Conservation (phyloP, 2,329 filamentous ascomycete species). For the Beauveria medogensis region DNA sequence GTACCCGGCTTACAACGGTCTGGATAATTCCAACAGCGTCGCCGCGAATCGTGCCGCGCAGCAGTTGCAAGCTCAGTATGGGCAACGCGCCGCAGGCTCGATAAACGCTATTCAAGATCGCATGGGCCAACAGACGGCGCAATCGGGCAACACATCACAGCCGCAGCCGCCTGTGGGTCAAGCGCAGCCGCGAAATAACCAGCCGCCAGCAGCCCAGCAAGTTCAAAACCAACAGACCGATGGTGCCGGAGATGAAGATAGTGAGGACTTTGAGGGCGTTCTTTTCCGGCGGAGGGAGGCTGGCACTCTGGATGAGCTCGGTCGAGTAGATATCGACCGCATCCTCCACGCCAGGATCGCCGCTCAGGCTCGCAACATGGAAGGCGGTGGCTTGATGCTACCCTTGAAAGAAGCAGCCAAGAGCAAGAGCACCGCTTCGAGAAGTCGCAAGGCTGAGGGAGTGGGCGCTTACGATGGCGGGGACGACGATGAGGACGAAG, state of each 20-base stretch:
- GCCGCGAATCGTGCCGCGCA: conserved; percentile 48
- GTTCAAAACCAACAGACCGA: conserved; percentile 56
- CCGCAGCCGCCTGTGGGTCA: conserved; percentile 19
- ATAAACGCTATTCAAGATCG: conserved; percentile 53
- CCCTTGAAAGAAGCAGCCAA: conserved; percentile 52
- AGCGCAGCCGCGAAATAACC: conserved; percentile 27
- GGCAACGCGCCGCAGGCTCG: conserved; percentile 55
- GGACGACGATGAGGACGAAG: conserved; percentile 51
- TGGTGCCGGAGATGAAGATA: conserved; percentile 53
- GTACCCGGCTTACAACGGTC: conserved; percentile 26
- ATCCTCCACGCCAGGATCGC: conserved; percentile 62
- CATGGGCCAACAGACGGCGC: conserved; percentile 26
- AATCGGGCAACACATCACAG: conserved; percentile 21
- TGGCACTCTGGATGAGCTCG: conserved; percentile 47
- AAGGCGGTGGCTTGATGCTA: conserved; percentile 69
- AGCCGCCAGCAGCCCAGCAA: conserved; percentile 20
- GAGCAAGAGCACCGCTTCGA: conserved; percentile 15
- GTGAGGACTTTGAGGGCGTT: conserved; percentile 49
- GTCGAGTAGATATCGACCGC: conserved; percentile 56
- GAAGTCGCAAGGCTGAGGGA: conserved; percentile 22
- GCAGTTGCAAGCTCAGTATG: conserved; percentile 52
- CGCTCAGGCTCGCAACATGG: conserved; percentile 57
- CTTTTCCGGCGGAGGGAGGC: conserved; percentile 48
- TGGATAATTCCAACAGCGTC: conserved; percentile 29
- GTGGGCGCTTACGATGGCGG: conserved; percentile 54